Percentiles rank a stretch among this genome's conserved stretches.
Conservation (phyloP, 1,284 basidiomycete species). For the Schizophyllum commune region DNA sequence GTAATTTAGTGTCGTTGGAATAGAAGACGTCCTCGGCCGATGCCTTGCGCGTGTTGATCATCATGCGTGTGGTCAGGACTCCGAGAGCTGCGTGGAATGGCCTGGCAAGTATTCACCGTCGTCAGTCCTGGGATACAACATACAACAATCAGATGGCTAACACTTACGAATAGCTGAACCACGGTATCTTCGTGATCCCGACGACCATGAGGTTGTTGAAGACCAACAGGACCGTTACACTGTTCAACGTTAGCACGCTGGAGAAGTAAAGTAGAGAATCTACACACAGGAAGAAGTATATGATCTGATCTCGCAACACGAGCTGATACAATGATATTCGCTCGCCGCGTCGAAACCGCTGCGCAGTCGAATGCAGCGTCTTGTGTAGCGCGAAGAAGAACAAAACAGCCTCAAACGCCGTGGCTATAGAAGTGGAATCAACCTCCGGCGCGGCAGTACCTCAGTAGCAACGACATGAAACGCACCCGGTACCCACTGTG, state of each 20-base stretch:
- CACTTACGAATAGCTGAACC: constrained; percentile 4
- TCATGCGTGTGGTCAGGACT: constrained; percentile 37
- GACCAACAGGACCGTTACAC: constrained; percentile 1
- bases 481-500: constrained; percentile 29
- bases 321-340: not conserved
- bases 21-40: too few species aligned
- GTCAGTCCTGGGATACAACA: too few species aligned
- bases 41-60: constrained; percentile 32
- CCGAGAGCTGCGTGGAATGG: constrained; percentile 44
- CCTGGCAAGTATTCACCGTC: constrained; percentile 20
- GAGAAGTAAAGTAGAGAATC: not conserved
- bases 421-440: not conserved
- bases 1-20: too few species aligned
- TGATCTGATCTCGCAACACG: constrained; percentile 3
- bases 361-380: not conserved
- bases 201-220: constrained; percentile 10
- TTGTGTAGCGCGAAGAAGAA: constrained; percentile 2
- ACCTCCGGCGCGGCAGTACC: not conserved
- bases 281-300: constrained; percentile 6
- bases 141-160: too few species aligned
- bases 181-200: constrained; percentile 1
- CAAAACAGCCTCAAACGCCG: constrained; percentile 2
- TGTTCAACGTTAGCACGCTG: not conserved
- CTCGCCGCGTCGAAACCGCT: not conserved
- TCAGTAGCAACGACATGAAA: not conserved